Evolutionary conservation across 139 green algal genomes (phyloP).

Genomic region (Closterium sp.): DNA sequence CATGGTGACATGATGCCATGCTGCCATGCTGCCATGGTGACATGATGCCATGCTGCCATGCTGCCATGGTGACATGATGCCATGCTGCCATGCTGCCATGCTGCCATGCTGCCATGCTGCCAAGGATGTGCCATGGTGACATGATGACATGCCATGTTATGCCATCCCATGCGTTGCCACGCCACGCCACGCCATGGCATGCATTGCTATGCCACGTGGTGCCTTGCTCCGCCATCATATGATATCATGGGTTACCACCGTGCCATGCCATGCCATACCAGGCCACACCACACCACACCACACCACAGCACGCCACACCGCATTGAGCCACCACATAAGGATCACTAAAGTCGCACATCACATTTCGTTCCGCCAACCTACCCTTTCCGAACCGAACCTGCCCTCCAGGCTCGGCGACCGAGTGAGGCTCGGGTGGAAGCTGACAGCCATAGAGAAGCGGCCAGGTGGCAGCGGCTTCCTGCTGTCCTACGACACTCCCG

Average conservation of each 20-base stretch:
- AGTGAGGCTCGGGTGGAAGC: constrained; percentile 81
- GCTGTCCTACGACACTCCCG: constrained; percentile 82
- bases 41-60: not conserved
- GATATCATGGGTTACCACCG: too few species aligned
- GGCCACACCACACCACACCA: not conserved
- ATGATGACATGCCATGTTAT: too few species aligned
- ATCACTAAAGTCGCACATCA: too few species aligned
- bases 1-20: too few species aligned
- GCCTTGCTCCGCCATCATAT: too few species aligned
- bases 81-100: not conserved
- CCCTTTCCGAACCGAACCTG: not conserved
- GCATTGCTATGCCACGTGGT: too few species aligned
- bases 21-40: too few species aligned
- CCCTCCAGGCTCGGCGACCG: constrained; percentile 24
- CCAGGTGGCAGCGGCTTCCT: constrained; percentile 53
- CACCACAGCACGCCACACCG: not conserved
- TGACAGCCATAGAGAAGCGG: constrained; percentile 70
- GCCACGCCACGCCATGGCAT: too few species aligned
- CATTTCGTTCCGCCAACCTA: not conserved
- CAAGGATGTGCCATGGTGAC: constrained; percentile 14
- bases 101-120: constrained; percentile 61
- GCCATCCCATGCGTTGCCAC: too few species aligned
- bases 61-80: not conserved
- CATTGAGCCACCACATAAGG: too few species aligned
- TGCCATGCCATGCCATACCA: not conserved